Evolutionary conservation across 331 rosid species (phyloP), one percentile per base, ranked within the genome.

Genomic region (Malus hybrid): DNA sequence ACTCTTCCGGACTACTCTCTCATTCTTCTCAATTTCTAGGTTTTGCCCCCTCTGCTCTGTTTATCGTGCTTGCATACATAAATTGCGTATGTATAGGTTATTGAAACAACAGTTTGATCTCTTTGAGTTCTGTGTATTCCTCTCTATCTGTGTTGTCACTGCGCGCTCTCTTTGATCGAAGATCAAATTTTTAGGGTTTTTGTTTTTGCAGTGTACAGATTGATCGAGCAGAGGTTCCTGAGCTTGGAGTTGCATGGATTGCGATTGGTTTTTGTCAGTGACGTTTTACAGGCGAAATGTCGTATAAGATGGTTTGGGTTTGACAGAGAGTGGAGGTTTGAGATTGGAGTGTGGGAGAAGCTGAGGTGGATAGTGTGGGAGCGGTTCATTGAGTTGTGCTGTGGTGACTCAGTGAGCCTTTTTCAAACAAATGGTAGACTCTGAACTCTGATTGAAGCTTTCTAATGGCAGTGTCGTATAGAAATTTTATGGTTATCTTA

Each of bases 341-440:
- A 42, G 13, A 10, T 42, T 42, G 46, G 77, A 56, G 71, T 74
- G 65, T 42, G 61, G 73, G 72, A 34, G 73, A 67, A 73, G 19
- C 50, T 55, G 66, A 65, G 55, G 10, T 65, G 15, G 56, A 60
- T 33, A 33, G 57, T 44, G 65, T 29, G 34, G 73, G 50, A 64
- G 69, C 60, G 80, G 79, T 81, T 73, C 36, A 29, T 46, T 31
- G 44, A 72, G 76, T 74, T 68, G 39, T 57, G 67, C 82, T 31
- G 73, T 22, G 64, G 77, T 65, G 61, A 74, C 31, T 78, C 81
- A 28, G 77, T 64, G 32, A 69, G 72, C 28, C 65, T 46, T 22
- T 75, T 15, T 39, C 24, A 36, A 56, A 70, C 1, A 52, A 82
- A 88, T 88, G 96, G 96, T 88, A 79, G 64, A 83, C 64, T 70